phyloP scores from a whole-genome alignment of 768 basidiomycete species.

The Suillus subluteus region DNA sequence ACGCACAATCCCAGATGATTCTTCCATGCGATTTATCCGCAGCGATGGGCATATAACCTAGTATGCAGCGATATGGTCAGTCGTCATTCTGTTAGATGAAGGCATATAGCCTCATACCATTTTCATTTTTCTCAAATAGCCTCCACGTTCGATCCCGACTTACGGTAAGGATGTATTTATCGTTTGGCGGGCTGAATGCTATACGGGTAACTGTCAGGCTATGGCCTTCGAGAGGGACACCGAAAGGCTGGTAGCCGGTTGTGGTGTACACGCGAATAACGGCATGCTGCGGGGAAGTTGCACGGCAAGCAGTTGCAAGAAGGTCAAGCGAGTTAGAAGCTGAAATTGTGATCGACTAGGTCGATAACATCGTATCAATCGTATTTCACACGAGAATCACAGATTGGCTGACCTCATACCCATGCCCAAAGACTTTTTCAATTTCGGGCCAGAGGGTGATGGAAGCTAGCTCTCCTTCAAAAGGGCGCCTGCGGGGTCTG shows the following conservation, averaged over 20 bases:
- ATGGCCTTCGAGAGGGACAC: conserved; percentile 80
- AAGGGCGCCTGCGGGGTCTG: conserved; percentile 52
- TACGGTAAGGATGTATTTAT: conserved; percentile 77
- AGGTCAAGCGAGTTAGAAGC: conserved; percentile 70
- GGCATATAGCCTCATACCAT: conserved; percentile 36
- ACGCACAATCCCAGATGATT: conserved; percentile 96
- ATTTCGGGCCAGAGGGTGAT: conserved; percentile 95
- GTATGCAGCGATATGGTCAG: neutral
- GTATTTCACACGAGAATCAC: conserved; percentile 3
- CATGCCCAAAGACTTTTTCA: conserved; percentile 97
- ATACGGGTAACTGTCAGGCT: conserved; percentile 88
- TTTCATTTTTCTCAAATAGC: conserved; percentile 59
- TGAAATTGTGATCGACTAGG: conserved; percentile 78
- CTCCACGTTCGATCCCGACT: conserved; percentile 94
- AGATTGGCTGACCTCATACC: conserved; percentile 77
- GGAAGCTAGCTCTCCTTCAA: conserved; percentile 88
- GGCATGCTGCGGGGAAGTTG: conserved; percentile 87
- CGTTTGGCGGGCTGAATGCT: conserved; percentile 81
- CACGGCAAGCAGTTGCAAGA: conserved; percentile 90
- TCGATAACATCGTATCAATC: conserved; percentile 4
- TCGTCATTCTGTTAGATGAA: neutral
- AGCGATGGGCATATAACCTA: conserved; percentile 65
- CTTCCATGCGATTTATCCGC: conserved; percentile 86
- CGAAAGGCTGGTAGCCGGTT: conserved; percentile 67
- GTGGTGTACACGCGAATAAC: conserved; percentile 84